Base-by-base conservation (phyloP, 768 basidiomycete species). In the Tricholoma hemisulphureum region DNA sequence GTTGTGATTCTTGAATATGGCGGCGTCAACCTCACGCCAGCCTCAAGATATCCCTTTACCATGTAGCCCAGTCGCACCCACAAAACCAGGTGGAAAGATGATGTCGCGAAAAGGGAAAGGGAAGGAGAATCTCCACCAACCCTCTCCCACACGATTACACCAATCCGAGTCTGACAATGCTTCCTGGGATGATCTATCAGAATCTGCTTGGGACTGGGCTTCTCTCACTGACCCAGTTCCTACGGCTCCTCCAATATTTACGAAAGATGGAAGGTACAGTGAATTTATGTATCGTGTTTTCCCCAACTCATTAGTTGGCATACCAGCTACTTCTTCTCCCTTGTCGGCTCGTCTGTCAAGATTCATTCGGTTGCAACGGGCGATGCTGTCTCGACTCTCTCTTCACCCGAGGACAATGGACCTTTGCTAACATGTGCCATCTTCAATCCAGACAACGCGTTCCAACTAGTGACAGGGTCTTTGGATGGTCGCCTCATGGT, bases 381-480 rank as follows among this genome's bases (percentile, higher is more conserved):
- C 13, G 80, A 89, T 64, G 80, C 94, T 50, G 85, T 95, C 43
- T 92, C 93, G 26, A 93, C 91, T 0, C 78, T 97, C n/a, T 85
- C 86, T 14, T 77, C 73, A 61, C 86, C 75, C 48, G 77, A 64
- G 61, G 72, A 55, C 64, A 71, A 67, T 52, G 74, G 70, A 61
- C 72, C 82, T 63, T 66, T 77, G 21, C 83, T 98, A 62, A 93
- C 94, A 10, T 83, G 86, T 37, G 83, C 88, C 37, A 75, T 87
- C 37, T 73, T 98, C 55, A 89, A 85, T 68, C 94, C 97, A 13
- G 81, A 86, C 60, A 98, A 97, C 72, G 79, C 85, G 23, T 91
- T 93, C 61, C 97, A 98, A 70, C 73, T 99, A 61, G 84, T 98
- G 61, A 93, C 93, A 10, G 87, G 85, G 49, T 91, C 92, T 7